These are phyloP conservation scores for Cladophialophora immunda DNA, from an alignment of 2,329 filamentous ascomycete species.

Conservation along the genomic window DNA sequence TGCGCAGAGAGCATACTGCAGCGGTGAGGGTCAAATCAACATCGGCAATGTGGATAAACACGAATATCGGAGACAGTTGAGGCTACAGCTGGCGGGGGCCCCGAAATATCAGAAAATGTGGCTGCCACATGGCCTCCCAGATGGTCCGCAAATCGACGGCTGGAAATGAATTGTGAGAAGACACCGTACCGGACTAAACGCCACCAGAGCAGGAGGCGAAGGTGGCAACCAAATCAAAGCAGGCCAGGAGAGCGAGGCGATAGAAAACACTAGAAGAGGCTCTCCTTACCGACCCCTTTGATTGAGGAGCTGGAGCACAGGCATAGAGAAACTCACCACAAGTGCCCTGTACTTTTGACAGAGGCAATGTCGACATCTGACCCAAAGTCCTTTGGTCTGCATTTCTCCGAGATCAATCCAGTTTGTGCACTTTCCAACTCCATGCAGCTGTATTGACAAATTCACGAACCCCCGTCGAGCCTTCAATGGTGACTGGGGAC, in stretches of 20 bases:
- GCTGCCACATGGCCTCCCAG: conserved; percentile 18
- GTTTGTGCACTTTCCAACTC: background rate
- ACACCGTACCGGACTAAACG: background rate
- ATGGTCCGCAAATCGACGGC: conserved; percentile 6
- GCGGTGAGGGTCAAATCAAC: conserved; percentile 7
- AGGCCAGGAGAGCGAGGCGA: background rate
- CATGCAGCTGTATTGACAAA: background rate
- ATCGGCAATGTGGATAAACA: background rate
- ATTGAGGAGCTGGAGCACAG: background rate
- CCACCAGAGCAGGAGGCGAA: background rate
- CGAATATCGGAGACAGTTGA: background rate
- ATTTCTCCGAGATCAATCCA: background rate
- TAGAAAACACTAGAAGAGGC: background rate
- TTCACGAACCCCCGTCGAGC: background rate
- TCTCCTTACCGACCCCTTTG: background rate
- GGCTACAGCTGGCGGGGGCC: background rate
- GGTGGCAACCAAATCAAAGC: background rate
- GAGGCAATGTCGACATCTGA: background rate
- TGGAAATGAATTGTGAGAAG: background rate
- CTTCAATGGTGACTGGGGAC: background rate
- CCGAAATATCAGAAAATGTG: background rate
- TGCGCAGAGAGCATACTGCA: conserved; percentile 4
- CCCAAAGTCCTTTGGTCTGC: background rate
- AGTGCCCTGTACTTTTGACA: background rate
- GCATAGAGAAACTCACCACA: background rate